These are phyloP conservation scores for Pythium pyrilobum DNA, from an alignment of 352 stramenopile species.

Conservation along the genomic window DNA sequence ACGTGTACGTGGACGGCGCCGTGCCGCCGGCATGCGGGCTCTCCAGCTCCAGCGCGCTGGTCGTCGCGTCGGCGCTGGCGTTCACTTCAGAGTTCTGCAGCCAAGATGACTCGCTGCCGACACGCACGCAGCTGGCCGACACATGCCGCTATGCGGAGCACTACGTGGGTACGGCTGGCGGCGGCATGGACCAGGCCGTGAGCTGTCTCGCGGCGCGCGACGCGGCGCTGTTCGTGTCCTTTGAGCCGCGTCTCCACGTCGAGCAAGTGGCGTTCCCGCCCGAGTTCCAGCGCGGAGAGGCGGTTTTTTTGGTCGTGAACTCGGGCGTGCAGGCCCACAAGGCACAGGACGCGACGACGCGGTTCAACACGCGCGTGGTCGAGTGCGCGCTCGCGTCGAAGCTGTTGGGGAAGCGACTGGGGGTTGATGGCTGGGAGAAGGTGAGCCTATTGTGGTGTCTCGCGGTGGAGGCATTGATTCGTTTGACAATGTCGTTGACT, in stretches of 20 bases:
- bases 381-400: slow-evolving; percentile 74
- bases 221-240: slow-evolving; percentile 56
- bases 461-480: too few species aligned
- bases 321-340: slow-evolving; percentile 65
- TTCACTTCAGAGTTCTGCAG: slow-evolving; percentile 14
- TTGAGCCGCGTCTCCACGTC: slow-evolving; percentile 28
- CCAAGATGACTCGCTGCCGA: slow-evolving; percentile 8
- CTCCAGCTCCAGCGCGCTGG: slow-evolving; percentile 76
- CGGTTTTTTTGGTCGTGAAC: slow-evolving; percentile 75
- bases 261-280: slow-evolving; percentile 25
- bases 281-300: slow-evolving; percentile 10
- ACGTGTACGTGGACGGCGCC: slow-evolving; percentile 46
- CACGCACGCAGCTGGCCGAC: slow-evolving; percentile 41
- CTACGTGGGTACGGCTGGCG: slow-evolving; percentile 68
- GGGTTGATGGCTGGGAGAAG: slow-evolving; percentile 31
- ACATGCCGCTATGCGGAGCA: slow-evolving; percentile 51
- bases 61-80: slow-evolving; percentile 59
- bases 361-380: slow-evolving; percentile 79
- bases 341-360: slow-evolving; percentile 49
- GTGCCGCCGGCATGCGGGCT: slow-evolving; percentile 68
- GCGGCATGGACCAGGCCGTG: slow-evolving; percentile 82
- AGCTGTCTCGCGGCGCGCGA: slow-evolving; percentile 46
- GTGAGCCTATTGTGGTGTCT: too few species aligned
- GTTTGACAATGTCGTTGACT: too few species aligned
- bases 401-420: slow-evolving; percentile 47